A percentile compares a stretch with the other conserved stretches of the same genome.
Evolutionary conservation across 164 flowering plant genomes (phyloP).

Genomic region (Liriodendron chinense): DNA sequence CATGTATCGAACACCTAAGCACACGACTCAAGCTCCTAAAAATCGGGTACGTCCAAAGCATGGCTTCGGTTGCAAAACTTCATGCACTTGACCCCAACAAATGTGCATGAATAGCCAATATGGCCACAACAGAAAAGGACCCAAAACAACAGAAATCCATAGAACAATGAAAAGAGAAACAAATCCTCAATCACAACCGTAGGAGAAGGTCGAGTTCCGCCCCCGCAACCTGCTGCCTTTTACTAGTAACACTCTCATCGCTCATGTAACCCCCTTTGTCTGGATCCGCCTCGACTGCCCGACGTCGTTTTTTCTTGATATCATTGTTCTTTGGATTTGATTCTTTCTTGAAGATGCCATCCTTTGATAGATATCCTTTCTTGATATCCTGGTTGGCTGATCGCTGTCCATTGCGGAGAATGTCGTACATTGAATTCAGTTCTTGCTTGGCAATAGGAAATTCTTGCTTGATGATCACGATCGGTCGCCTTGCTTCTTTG

Average conservation of each 20-base stretch:
- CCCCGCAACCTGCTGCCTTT: not conserved
- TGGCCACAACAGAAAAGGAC: not conserved
- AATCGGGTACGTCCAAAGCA: not conserved
- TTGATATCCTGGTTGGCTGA: too few relatives aligned
- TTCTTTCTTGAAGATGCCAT: not conserved
- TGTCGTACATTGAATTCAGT: too few relatives aligned
- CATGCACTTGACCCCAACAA: not conserved
- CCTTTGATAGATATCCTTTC: not conserved
- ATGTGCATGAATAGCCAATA: too few relatives aligned
- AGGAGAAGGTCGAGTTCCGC: not conserved
- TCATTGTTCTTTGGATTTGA: too few relatives aligned
- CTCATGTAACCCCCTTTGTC: not conserved
- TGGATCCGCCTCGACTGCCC: too few relatives aligned
- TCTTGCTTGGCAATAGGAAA: too few relatives aligned
- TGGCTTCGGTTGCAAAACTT: not conserved
- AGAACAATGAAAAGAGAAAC: not conserved
- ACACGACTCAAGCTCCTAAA: not conserved
- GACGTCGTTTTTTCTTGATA: not conserved
- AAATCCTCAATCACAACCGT: not conserved
- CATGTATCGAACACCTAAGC: not conserved
- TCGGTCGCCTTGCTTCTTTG: not conserved
- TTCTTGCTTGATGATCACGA: not conserved
- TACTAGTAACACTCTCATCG: not conserved
- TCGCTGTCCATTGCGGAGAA: too few relatives aligned
- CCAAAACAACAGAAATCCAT: not conserved